Evolutionary conservation across 108 stramenopile species (phyloP).

Genomic region (Parmales sp.): DNA sequence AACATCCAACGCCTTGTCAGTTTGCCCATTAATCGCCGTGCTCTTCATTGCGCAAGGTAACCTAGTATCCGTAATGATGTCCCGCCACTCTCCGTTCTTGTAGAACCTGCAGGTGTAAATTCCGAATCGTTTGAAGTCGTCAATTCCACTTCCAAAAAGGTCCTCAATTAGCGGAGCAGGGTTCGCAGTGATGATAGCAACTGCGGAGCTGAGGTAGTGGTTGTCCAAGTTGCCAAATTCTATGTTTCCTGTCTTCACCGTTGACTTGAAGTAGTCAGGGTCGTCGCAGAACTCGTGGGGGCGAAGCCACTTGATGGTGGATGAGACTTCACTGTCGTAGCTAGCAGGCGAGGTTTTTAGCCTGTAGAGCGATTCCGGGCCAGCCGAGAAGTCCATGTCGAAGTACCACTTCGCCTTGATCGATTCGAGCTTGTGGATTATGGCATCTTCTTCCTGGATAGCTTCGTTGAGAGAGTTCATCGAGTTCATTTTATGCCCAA

Average conservation of each 20-base stretch:
- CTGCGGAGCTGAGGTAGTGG: constrained; percentile 32
- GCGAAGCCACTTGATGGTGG: constrained; percentile 15
- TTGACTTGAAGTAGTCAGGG: constrained; percentile 33
- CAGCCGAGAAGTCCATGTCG: background rate
- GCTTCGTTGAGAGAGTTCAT: too few species aligned
- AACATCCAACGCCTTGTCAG: background rate
- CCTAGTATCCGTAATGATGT: constrained; percentile 40
- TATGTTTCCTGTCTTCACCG: constrained; percentile 11
- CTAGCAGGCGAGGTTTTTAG: background rate
- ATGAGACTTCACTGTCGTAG: background rate
- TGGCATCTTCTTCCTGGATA: constrained; percentile 5
- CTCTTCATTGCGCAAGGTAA: constrained; percentile 18
- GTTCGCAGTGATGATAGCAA: constrained; percentile 22
- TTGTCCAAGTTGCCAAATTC: constrained; percentile 27
- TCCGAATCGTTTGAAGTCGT: constrained; percentile 40
- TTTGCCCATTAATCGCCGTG: background rate
- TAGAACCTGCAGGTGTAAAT: constrained; percentile 50
- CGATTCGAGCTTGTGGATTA: background rate
- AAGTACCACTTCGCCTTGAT: background rate
- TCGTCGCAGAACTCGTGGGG: constrained; percentile 35
- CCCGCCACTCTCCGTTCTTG: constrained; percentile 43
- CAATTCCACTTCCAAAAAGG: constrained; percentile 33
- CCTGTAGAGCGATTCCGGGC: background rate
- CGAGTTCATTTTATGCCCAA: too few species aligned
- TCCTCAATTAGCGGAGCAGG: constrained; percentile 31